Evolutionary conservation across 441 rosid species (phyloP), one percentile per base, ranked within the genome.

Genomic region (Dalechampia spathulata): DNA sequence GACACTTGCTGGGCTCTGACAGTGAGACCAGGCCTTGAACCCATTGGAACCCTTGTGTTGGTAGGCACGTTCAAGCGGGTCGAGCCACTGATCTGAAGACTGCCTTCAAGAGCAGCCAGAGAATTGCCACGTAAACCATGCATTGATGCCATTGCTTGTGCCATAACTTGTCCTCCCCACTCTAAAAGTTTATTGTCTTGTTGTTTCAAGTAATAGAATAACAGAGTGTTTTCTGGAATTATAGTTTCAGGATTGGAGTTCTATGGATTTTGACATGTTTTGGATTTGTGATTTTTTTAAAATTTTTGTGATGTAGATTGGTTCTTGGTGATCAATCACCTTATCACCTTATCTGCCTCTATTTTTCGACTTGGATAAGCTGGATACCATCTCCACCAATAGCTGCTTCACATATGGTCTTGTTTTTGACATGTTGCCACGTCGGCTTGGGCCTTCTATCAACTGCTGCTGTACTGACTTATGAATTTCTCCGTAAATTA

Each of bases 71-170:
- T 76, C 72, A 83, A 58, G 47, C 86, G 78, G 63, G 51, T 78
- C 8, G 89, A 79, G 63, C 90, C 76, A 42, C 80, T 67, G 59
- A 75, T 65, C 66, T 84, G 90, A 43, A 72, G 75, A 72, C 84
- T 88, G 22, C 93, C 85, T 70, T 88, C 95, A 7, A 79, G 78
- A 10, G 73, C 83, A 3, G 78, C 82, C 63, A 68, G 88, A 41
- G 90, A 79, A 30, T 81, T 55, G 62, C 84, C 86, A 63, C 78
- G 83, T 60, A 90, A 62, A 48, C 96, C 80, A 49, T 76, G 75
- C 87, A 84, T 86, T 5, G 95, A 91, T 27, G 96, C 86, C 81
- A 87, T 55, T 47, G 94, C 80, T 40, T 85, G 90, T 56, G 90
- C 93, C 95, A 87, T 82, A 46, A 2, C 25, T 14, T 17, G 12